Evolutionary conservation across 179 eudicot species (phyloP).

Genomic region (Heliamphora pulchella): DNA sequence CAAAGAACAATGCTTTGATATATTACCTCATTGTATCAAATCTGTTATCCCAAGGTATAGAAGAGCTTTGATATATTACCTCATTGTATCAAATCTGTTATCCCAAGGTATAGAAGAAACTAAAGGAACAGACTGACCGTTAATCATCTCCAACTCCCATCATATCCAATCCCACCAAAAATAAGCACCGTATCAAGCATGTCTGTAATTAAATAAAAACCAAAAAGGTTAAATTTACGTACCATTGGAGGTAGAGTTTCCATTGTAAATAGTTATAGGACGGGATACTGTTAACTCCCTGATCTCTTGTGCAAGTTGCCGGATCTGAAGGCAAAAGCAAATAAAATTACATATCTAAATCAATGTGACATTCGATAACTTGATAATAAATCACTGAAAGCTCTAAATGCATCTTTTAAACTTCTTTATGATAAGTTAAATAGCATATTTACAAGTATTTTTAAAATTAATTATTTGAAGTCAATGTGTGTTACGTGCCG

Average conservation of each 20-base stretch:
- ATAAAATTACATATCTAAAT: conserved; percentile 2
- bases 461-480: background rate
- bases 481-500: background rate
- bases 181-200: too few relatives aligned
- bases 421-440: background rate
- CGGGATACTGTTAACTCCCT: conserved; percentile 57
- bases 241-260: conserved; percentile 58
- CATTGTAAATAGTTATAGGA: conserved; percentile 63
- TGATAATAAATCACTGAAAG: background rate
- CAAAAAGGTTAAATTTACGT: conserved; percentile 19
- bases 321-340: conserved; percentile 47
- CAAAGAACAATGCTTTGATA: too few relatives aligned
- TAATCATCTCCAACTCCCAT: too few relatives aligned
- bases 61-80: too few relatives aligned
- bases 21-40: too few relatives aligned
- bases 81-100: too few relatives aligned
- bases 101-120: too few relatives aligned
- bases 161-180: too few relatives aligned
- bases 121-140: too few relatives aligned
- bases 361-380: background rate
- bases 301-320: conserved; percentile 80
- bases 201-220: too few relatives aligned
- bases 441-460: background rate
- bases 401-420: background rate
- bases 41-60: background rate